Base-by-base conservation (phyloP, 441 rosid species). In the Raphanus hybrid region DNA sequence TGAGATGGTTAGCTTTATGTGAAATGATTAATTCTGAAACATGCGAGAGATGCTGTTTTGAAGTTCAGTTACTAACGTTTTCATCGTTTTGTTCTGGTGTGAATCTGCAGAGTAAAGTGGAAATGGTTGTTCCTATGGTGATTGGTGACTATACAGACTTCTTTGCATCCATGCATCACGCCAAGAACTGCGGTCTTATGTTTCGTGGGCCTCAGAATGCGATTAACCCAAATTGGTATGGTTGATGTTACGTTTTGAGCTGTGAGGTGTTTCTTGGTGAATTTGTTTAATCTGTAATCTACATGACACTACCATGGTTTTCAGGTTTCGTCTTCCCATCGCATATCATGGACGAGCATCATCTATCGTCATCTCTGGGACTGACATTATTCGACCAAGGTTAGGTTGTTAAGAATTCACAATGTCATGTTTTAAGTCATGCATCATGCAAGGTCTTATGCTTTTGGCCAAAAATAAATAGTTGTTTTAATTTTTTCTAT, bases 341-440 rank as follows among this genome's bases (percentile, higher is more conserved):
- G 99, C 99, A 45, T 95, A 95, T 85, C 98, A 92, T 81, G 99
- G 99, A 75, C 86, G 99, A 52, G 97, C 96, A 57, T 95, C 99
- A 70, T 92, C 99, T 69, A 67, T 95, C 68, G 91, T 92, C 73
- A 83, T 95, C 63, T 92, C 99, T 34, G 99, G 98, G 87, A 95
- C 98, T 41, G 86, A 91, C 69, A 87, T 95, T 64, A 66, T 86
- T 73, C 86, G 99, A 72, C 99, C 99, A 32, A 90, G 96, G 98
- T 92, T 35, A 67, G 58, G 71, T 57, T 29, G 67, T 45, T 69
- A 23, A 8, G 35, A 23, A 48, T 57, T 45, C 75, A 69, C 71
- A 43, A 43, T 39, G 48, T 54, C 78, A 54, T 54, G 5, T 54
- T 52, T 18, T 6, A 29, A 54, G 64, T 73, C 78, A 41, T 68